phyloP scores from a whole-genome alignment of 805 yeast genomes.

The Sugiyamaella qingdaonensis region DNA sequence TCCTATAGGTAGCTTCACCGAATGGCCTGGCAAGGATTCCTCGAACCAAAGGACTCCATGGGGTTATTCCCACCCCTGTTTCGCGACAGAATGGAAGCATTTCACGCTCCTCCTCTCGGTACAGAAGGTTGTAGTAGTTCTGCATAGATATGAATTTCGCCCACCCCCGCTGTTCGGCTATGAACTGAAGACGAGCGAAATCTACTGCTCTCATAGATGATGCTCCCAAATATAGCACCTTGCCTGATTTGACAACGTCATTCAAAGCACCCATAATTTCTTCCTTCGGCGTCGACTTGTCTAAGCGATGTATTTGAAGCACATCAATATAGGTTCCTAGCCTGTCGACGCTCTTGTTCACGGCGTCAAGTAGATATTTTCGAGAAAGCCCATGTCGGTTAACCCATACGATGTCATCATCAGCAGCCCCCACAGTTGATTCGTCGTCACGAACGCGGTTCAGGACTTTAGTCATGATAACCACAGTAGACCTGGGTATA shows the following conservation, averaged over 20 bases:
- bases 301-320: conserved; percentile 53
- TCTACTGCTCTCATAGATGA: conserved; percentile 55
- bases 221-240: conserved; percentile 55
- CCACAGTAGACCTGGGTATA: conserved; percentile 49
- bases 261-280: conserved; percentile 56
- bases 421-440: conserved; percentile 1
- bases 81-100: conserved; percentile 50
- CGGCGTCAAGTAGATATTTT: conserved; percentile 46
- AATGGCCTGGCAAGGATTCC: conserved; percentile 51
- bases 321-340: conserved; percentile 49
- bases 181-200: conserved; percentile 46
- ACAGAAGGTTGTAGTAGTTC: conserved; percentile 49
- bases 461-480: conserved; percentile 46
- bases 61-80: conserved; percentile 51
- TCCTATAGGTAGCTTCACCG: conserved; percentile 2
- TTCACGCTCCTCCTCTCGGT: conserved; percentile 62
- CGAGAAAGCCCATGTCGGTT: conserved; percentile 40
- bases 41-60: conserved; percentile 60
- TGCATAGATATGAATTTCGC: conserved; percentile 56
- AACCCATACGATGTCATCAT: conserved; percentile 12
- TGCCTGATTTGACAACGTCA: conserved; percentile 45
- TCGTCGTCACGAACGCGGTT: conserved; percentile 31
- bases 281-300: conserved; percentile 43
- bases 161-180: conserved; percentile 55
- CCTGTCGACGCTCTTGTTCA: conserved; percentile 37